phyloP scores from a whole-genome alignment of 352 stramenopile genomes.

The Globisporangium spiculum region DNA sequence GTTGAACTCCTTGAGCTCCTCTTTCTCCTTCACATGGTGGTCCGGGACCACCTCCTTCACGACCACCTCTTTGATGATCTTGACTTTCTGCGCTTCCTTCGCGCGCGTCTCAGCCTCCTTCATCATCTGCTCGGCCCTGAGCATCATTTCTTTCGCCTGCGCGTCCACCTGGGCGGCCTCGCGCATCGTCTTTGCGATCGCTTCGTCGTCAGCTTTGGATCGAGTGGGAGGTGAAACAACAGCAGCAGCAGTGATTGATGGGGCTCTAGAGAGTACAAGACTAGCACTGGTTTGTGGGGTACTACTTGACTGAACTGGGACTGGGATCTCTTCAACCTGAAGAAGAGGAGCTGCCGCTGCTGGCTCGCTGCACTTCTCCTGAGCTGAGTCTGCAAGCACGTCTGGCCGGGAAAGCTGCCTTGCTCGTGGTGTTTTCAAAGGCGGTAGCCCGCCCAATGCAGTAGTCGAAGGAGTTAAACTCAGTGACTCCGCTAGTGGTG shows the following conservation, averaged over 20 bases:
- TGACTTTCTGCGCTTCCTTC: slow-evolving; percentile 35
- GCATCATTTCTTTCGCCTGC: slow-evolving; percentile 77
- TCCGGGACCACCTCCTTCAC: slow-evolving; percentile 81
- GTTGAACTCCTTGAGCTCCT: slow-evolving; percentile 65
- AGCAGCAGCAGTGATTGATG: background rate
- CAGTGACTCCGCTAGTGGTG: background rate
- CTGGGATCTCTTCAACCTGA: background rate
- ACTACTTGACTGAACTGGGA: background rate
- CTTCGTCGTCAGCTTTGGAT: slow-evolving; percentile 5
- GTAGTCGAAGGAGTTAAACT: background rate
- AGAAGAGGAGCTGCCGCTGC: too few species aligned
- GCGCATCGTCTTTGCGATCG: slow-evolving; percentile 40
- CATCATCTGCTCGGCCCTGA: slow-evolving; percentile 63
- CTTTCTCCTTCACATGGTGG: slow-evolving; percentile 54
- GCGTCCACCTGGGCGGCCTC: slow-evolving; percentile 56
- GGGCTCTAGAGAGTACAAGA: background rate
- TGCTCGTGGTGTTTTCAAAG: slow-evolving; percentile 13
- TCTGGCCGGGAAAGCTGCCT: slow-evolving; percentile 13
- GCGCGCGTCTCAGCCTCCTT: slow-evolving; percentile 42
- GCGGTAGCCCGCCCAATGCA: slow-evolving; percentile 7
- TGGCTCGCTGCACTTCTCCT: slow-evolving; percentile 7
- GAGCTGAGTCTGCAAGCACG: slow-evolving; percentile 10
- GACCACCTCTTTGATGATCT: slow-evolving; percentile 63
- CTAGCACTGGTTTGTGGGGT: background rate
- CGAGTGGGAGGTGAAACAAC: background rate